Evolutionary conservation across 805 yeast species (phyloP), one percentile per base, ranked within the genome.

Genomic region (Candida vaughaniae): DNA sequence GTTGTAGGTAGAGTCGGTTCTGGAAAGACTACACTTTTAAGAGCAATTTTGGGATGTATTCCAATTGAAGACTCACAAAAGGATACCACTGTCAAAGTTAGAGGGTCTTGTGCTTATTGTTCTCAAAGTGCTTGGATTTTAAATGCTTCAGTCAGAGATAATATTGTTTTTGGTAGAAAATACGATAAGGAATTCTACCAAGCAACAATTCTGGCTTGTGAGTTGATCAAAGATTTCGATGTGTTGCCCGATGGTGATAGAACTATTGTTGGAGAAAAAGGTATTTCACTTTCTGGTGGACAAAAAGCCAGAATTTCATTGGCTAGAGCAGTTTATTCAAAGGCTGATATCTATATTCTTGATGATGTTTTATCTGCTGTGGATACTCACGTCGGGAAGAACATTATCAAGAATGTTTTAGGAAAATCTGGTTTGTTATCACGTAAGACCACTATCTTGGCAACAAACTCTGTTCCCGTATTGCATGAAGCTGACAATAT

Each of bases 211-310:
- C 56, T 52, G 18, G 71, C 70, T 4, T 66, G 72, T 50, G 60
- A 64, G 39, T 55, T 66, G 17, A 25, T 51, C 6, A 47, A 64
- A 15, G 72, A 66, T 42, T 54, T 66, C 36, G 52, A 51, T 18
- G 45, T 52, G 4, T 53, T 66, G 33, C 67, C 71, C 2, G 71
- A 66, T 45, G 69, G 66, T 16, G 71, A 66, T 46, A 50, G 45
- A 31, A 66, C 71, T n/a, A 52, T 60, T 33, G 71, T 66, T n/a
- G 72, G 72, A 5, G 71, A 66, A 38, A 66, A 66, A 45, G 72
- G 71, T 23, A 63, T 66, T 26, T 62, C 72, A 3, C 48, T 66
- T 17, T 59, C 67, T 35, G 72, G 72, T 4, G 72, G 72, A 19
- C 71, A 66, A 43, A 66, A 66, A 42, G 72, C 72, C 3, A 52